Base-by-base conservation (phyloP, 208 protist genomes). In the Kentomonas sorsogonicus region DNA sequence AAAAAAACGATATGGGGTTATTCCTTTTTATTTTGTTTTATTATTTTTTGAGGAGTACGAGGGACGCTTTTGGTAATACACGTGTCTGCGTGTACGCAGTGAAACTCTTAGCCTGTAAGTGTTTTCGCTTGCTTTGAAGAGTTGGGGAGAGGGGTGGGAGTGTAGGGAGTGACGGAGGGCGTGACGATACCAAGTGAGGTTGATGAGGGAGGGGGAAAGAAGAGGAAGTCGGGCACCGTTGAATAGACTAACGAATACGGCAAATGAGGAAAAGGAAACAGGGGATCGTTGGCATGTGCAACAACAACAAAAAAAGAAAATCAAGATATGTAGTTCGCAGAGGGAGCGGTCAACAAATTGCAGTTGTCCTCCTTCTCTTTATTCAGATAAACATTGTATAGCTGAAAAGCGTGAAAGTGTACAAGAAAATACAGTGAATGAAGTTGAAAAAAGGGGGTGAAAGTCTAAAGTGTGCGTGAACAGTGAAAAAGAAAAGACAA, bases 401-500 rank as follows among this genome's bases (percentile, higher is more conserved):
- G 33, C 11, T 5, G 11, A 11, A 38, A 38, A 38, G 33, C 5
- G 33, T 5, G 33, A 38, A 38, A 38, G 33, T 38, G 33, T 15
- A 11, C 5, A 11, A 38, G 33, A 11, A 38, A 38, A 15, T 11
- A 38, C 11, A 38, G 33, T 38, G 33, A 15, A 11, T 5, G 33
- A 38, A 38, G 33, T 5, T 38, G 33, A 57, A 57, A 57, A 40
- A 57, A 57, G 25, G 39, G 31, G 34, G 53, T 38, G 25, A 34
- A 60, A 59, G 27, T 16, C 0, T 56, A 29, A 56, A 63, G 56
- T 23, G 52, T 22, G 31, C 3, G n/a, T 20, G n/a, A 20, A 13
- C 18, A 23, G 10, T 20, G 40, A 50, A 30, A 50, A 50, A 30
- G 16, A 25, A 20, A 30, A 15, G n/a, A 45, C 3, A 22, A 56